Base-by-base conservation (phyloP, 1,284 basidiomycete species). In the Cryptococcus wingfieldii region DNA sequence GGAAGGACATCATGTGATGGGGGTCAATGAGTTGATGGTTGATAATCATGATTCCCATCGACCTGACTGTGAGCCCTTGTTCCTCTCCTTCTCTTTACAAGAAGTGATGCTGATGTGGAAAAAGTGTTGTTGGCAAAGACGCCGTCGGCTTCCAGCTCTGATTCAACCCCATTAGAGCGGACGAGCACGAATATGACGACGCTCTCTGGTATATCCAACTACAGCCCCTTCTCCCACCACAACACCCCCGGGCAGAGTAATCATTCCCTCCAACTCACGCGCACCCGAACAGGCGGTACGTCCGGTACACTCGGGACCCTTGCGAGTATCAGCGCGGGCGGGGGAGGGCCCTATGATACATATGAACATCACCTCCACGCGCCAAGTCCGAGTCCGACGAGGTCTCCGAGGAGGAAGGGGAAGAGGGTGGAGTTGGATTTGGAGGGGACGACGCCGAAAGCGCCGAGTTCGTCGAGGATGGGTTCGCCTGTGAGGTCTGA, bases 1-100 rank as follows among this genome's bases (percentile, higher is more conserved):
- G 13, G 71, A 71, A 51, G 73, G 73, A 7, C 73, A 75, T 58
- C 63, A 69, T 45, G 65, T 71, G 1, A 61, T 63, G 13, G 66
- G 64, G 3, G 60, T 71, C 18, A 46, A 49, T 3, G 67, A 71
- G 49, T 55, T 74, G 13, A 37, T 44, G 28, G 37, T 16, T 18
- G 50, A 44, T 19, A 18, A 51, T 27, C 41, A 51, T 23, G 41
- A 49, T 7, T 27, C 42, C 31, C 16, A n/a, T 3, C 23, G 38
- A 12, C 25, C 38, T 18, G 50, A 51, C 27, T n/a, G 39, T 51
- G 28, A 50, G 27, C 25, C 23, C 23, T 23, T 23, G 2, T 2
- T 23, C 18, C 27, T 7, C 19, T 25, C 45, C 23, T 25, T 19
- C 27, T 14, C 9, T 10, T 28, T 19, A 9, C 23, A 23, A 23